phyloP scores from a whole-genome alignment of 2,329 filamentous ascomycete species.

The Trichoderma sp. region DNA sequence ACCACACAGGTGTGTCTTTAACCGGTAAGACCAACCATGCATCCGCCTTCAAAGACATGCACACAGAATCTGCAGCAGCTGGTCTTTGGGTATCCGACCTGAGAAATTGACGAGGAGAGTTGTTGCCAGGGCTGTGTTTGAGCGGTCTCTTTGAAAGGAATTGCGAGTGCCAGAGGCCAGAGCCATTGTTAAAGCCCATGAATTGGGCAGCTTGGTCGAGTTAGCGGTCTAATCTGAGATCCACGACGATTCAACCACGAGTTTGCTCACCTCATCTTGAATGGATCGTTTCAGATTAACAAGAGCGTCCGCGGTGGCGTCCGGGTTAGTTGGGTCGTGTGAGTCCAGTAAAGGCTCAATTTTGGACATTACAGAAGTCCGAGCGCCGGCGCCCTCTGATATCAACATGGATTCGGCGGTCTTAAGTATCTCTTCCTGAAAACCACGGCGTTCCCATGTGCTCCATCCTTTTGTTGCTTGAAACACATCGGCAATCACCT shows the following conservation, averaged over 20 bases:
- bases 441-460: constrained; percentile 28
- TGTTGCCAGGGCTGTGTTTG: constrained; percentile 28
- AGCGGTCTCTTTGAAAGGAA: constrained; percentile 25
- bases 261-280: constrained; percentile 26
- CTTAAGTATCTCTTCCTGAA: constrained; percentile 30
- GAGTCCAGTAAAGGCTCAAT: constrained; percentile 23
- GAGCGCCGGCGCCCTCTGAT: constrained; percentile 20
- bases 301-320: constrained; percentile 18
- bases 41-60: constrained; percentile 25
- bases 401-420: constrained; percentile 25
- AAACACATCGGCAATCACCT: constrained; percentile 26
- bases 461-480: constrained; percentile 24
- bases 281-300: constrained; percentile 24
- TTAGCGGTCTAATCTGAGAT: background rate
- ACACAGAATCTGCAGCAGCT: constrained; percentile 27
- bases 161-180: constrained; percentile 22
- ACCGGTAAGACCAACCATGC: background rate
- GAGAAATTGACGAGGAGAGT: constrained; percentile 28
- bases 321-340: constrained; percentile 15
- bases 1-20: background rate
- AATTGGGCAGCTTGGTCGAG: constrained; percentile 25
- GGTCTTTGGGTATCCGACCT: constrained; percentile 27
- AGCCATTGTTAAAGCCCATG: constrained; percentile 29
- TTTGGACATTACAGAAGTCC: constrained; percentile 18
- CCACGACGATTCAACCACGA: too few relatives aligned